Conservation (phyloP, 495 filamentous ascomycete species). For the Penicillium coffeae region DNA sequence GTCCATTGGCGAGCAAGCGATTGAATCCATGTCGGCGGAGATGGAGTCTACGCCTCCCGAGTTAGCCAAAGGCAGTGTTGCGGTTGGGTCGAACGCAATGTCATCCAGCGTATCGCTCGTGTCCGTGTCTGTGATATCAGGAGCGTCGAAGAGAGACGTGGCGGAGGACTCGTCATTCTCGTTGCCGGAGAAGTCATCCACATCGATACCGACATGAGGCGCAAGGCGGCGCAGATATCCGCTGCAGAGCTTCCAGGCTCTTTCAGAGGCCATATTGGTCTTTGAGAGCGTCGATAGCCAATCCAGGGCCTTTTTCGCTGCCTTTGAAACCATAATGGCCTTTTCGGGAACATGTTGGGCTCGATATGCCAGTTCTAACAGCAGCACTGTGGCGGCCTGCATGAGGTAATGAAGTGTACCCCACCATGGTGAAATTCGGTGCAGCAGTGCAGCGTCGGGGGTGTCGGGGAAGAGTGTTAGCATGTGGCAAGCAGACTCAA, state of each 20-base stretch:
- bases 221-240: constrained; percentile 44
- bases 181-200: constrained; percentile 23
- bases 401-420: constrained; percentile 59
- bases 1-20: constrained; percentile 27
- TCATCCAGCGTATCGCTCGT: constrained; percentile 11
- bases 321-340: constrained; percentile 45
- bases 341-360: constrained; percentile 54
- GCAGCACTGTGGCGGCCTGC: constrained; percentile 55
- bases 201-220: constrained; percentile 29
- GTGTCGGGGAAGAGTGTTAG: constrained; percentile 51
- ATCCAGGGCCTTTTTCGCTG: constrained; percentile 50
- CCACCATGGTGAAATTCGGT: constrained; percentile 59
- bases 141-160: constrained; percentile 14
- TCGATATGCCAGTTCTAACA: constrained; percentile 54
- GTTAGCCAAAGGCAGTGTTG: constrained; percentile 5
- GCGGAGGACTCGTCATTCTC: constrained; percentile 21
- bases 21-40: constrained; percentile 23
- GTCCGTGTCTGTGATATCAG: constrained; percentile 7
- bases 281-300: constrained; percentile 50
- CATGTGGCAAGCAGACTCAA: constrained; percentile 54
- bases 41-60: constrained; percentile 15
- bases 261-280: constrained; percentile 42
- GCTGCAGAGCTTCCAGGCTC: constrained; percentile 51
- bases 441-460: constrained; percentile 35
- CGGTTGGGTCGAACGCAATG: constrained; percentile 18